Percentiles rank a stretch among this genome's conserved stretches.
Conservation (phyloP, 345 rosid genomes). For the Rubroshorea leprosula region DNA sequence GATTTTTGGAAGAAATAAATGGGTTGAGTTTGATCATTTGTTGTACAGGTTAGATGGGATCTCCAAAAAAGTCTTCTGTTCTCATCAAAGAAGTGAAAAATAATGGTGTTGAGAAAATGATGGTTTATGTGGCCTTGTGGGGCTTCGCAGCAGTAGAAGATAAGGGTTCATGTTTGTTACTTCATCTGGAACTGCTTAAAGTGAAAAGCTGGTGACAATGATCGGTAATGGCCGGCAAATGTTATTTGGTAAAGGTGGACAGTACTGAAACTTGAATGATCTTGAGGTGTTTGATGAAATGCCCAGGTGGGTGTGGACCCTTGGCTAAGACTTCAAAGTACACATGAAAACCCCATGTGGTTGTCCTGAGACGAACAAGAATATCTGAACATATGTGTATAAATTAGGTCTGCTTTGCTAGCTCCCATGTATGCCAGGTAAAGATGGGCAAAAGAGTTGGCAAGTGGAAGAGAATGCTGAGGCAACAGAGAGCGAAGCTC, state of each 20-base stretch:
- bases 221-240: constrained; percentile 33
- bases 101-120: constrained; percentile 10
- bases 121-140: constrained; percentile 27
- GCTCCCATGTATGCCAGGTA: no score
- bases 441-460: constrained; percentile 38
- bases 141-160: constrained; percentile 18
- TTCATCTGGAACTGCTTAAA: constrained; percentile 9
- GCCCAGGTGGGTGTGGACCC: constrained; percentile 26
- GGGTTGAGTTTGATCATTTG: not conserved
- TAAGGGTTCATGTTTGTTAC: constrained; percentile 28
- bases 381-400: no score
- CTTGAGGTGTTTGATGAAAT: constrained; percentile 14
- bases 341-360: not conserved
- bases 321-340: constrained; percentile 8
- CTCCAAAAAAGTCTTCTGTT: constrained; percentile 8
- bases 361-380: no score
- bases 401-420: no score
- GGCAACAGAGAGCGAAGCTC: constrained; percentile 58
- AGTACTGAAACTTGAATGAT: constrained; percentile 13
- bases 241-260: constrained; percentile 15
- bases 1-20: not conserved
- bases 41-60: not conserved
- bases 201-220: constrained; percentile 8
- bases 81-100: constrained; percentile 3
- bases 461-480: constrained; percentile 57